phyloP scores from a whole-genome alignment of 2,329 filamentous ascomycete species.

The Epichloe hybrida region DNA sequence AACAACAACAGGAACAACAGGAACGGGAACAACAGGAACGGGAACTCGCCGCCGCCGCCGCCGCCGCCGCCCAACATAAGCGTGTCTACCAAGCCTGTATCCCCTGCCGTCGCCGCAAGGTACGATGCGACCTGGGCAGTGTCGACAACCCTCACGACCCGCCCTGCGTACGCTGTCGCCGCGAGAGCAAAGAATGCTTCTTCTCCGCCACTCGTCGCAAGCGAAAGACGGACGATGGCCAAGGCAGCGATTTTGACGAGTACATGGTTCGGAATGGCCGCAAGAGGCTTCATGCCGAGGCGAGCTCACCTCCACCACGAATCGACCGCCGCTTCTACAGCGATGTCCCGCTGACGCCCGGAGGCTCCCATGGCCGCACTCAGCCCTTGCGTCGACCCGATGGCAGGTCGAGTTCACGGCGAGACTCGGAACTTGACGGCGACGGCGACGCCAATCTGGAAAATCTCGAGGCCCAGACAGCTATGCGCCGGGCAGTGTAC shows the following conservation, averaged over 20 bases:
- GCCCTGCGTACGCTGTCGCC: constrained; percentile 82
- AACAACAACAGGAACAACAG: not conserved
- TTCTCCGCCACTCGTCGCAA: constrained; percentile 92
- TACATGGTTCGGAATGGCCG: constrained; percentile 62
- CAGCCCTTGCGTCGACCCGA: constrained; percentile 54
- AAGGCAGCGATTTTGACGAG: constrained; percentile 42
- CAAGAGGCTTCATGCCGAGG: constrained; percentile 45
- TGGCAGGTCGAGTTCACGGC: constrained; percentile 14
- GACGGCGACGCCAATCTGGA: constrained; percentile 49
- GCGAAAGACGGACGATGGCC: constrained; percentile 57
- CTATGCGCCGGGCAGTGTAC: constrained; percentile 63
- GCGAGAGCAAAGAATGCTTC: constrained; percentile 93
- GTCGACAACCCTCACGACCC: constrained; percentile 92
- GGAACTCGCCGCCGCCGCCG: constrained; percentile 1
- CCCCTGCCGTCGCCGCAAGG: constrained; percentile 47
- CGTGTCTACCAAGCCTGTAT: constrained; percentile 52
- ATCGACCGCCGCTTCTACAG: constrained; percentile 32
- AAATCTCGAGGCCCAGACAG: constrained; percentile 49
- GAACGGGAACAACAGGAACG: not conserved
- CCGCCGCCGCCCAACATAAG: constrained; percentile 28
- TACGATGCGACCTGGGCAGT: constrained; percentile 50
- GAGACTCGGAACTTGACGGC: constrained; percentile 27
- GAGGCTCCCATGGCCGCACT: constrained; percentile 49
- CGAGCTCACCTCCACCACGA: constrained; percentile 26
- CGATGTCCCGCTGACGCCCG: constrained; percentile 47